phyloP scores from a whole-genome alignment of 768 basidiomycete species.

The Amanita thiersii region DNA sequence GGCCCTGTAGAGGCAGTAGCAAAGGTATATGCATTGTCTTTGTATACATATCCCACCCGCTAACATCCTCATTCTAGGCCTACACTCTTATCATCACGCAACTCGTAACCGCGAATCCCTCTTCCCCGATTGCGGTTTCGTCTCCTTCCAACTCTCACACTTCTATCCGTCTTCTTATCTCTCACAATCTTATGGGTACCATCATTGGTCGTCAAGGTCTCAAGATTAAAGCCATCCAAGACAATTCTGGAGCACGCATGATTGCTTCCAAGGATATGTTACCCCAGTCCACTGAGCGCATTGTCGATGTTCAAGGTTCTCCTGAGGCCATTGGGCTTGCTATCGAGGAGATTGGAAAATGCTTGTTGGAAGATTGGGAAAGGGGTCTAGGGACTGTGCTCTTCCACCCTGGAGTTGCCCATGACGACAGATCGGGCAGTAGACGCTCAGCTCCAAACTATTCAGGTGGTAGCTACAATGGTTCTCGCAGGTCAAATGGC shows the following conservation, averaged over 20 bases:
- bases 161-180: constrained; percentile 94
- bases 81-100: constrained; percentile 92
- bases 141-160: constrained; percentile 71
- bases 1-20: constrained; percentile 91
- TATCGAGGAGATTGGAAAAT: constrained; percentile 92
- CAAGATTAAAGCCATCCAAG: constrained; percentile 99
- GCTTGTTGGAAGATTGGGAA: constrained; percentile 95
- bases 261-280: constrained; percentile 99
- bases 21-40: constrained; percentile 45
- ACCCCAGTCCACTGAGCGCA: constrained; percentile 97
- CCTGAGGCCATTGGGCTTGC: constrained; percentile 90
- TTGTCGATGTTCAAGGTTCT: constrained; percentile 95
- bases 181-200: constrained; percentile 98
- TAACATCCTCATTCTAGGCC: constrained; percentile 44
- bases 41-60: constrained; percentile 9
- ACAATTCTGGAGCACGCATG: constrained; percentile 93
- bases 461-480: constrained; percentile 31
- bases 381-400: constrained; percentile 88
- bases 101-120: constrained; percentile 75
- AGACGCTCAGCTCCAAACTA: constrained; percentile 49
- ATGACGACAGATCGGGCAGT: constrained; percentile 48
- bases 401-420: constrained; percentile 85
- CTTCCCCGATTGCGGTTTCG: constrained; percentile 61
- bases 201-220: constrained; percentile 94
- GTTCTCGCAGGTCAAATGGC: constrained; percentile 59